A percentile compares a stretch with the other conserved stretches of the same genome.
phyloP scores from a whole-genome alignment of 768 basidiomycete genomes.

The Mycena leptocephala region DNA sequence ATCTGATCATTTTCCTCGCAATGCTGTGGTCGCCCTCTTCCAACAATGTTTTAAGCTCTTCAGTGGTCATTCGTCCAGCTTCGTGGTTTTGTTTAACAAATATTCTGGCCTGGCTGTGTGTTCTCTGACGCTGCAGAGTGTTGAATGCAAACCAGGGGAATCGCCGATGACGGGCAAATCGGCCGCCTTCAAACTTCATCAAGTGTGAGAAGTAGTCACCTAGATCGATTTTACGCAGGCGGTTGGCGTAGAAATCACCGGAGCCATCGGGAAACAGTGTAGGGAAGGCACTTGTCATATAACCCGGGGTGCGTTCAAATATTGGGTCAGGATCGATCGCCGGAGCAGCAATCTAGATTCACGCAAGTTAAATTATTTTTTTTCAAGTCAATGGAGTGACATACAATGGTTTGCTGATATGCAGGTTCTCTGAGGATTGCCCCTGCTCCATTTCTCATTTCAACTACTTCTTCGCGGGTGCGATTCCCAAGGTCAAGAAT shows the following conservation, averaged over 20 bases:
- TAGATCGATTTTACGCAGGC: neutral
- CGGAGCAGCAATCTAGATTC: constrained; percentile 3
- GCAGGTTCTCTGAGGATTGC: neutral
- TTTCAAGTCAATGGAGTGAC: too few species aligned
- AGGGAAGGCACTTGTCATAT: constrained; percentile 21
- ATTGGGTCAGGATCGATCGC: constrained; percentile 8
- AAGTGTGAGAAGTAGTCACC: constrained; percentile 16
- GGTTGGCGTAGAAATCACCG: constrained; percentile 17
- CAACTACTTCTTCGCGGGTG: neutral
- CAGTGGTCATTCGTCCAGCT: too few species aligned
- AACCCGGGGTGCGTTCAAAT: constrained; percentile 22
- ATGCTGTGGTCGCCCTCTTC: too few species aligned
- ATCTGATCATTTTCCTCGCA: too few species aligned
- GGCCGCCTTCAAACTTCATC: constrained; percentile 24
- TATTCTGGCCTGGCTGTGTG: too few species aligned
- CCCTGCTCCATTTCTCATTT: neutral
- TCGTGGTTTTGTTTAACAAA: too few species aligned
- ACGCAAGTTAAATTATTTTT: neutral
- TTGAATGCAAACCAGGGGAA: too few species aligned
- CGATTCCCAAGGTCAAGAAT: constrained; percentile 9
- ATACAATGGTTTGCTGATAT: constrained; percentile 19
- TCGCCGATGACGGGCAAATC: too few species aligned
- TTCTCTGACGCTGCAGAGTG: too few species aligned
- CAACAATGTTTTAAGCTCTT: too few species aligned
- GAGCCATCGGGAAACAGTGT: constrained; percentile 23